phyloP scores from a whole-genome alignment of 331 rosid species.

The Phaseolus coccineus region DNA sequence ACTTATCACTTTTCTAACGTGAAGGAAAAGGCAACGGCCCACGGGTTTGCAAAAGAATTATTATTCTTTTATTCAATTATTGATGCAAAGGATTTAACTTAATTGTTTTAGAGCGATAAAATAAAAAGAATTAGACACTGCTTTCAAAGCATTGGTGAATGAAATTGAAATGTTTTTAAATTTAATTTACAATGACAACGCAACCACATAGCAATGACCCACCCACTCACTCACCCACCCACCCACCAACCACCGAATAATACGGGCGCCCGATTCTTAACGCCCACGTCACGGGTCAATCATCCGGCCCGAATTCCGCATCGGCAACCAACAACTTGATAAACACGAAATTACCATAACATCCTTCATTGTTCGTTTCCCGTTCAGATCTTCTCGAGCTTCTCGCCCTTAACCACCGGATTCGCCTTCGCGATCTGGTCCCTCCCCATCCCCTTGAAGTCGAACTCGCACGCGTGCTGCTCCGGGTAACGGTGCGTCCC shows the following conservation, averaged over 20 bases:
- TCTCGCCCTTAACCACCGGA: conserved; percentile 78
- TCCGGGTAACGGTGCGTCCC: conserved; percentile 90
- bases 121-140: too few species aligned
- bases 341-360: conserved; percentile 41
- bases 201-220: conserved; percentile 41
- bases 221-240: conserved; percentile 9
- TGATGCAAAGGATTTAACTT: too few species aligned
- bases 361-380: conserved; percentile 24
- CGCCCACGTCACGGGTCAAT: not conserved
- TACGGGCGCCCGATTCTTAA: conserved; percentile 15
- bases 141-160: not conserved
- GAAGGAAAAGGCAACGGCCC: too few species aligned
- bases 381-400: conserved; percentile 70
- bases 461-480: conserved; percentile 74
- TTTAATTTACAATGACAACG: conserved; percentile 41
- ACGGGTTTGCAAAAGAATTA: too few species aligned
- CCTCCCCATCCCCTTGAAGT: conserved; percentile 73
- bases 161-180: conserved; percentile 20
- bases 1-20: too few species aligned
- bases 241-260: conserved; percentile 13
- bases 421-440: conserved; percentile 89
- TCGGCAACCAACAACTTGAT: not conserved
- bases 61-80: too few species aligned
- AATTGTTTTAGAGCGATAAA: too few species aligned
- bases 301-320: conserved; percentile 7